Evolutionary conservation across 2,329 filamentous ascomycete genomes (phyloP).

Genomic region (Colletotrichum abscissum): DNA sequence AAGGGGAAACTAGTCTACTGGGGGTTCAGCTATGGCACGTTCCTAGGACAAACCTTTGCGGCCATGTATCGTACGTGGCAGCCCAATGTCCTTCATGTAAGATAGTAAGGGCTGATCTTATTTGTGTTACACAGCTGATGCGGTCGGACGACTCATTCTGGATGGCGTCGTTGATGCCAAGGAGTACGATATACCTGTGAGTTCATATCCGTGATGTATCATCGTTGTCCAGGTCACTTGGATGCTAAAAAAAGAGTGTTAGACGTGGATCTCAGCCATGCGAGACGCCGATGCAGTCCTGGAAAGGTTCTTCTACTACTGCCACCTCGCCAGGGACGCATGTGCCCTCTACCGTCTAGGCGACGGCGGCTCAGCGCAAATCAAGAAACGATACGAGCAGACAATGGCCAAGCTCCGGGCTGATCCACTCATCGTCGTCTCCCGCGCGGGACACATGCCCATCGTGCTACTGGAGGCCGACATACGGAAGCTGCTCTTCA

Average conservation of each 20-base stretch:
- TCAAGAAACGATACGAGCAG: constrained; percentile 45
- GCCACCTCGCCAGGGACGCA: constrained; percentile 53
- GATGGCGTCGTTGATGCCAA: constrained; percentile 44
- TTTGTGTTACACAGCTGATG: constrained; percentile 9
- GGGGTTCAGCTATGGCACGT: constrained; percentile 52
- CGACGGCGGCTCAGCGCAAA: constrained; percentile 38
- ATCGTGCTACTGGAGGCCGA: constrained; percentile 50
- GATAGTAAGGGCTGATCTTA: not conserved
- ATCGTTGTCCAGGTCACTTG: too few relatives aligned
- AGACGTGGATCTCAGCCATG: constrained; percentile 49
- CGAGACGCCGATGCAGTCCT: constrained; percentile 59
- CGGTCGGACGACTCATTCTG: constrained; percentile 46
- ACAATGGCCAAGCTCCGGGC: constrained; percentile 46
- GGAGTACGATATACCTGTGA: constrained; percentile 48
- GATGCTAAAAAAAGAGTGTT: not conserved
- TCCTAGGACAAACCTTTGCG: constrained; percentile 50
- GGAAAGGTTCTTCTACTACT: constrained; percentile 58
- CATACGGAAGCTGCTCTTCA: constrained; percentile 50
- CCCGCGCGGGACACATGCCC: constrained; percentile 43
- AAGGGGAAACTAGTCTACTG: constrained; percentile 45
- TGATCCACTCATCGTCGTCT: constrained; percentile 47
- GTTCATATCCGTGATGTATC: not conserved
- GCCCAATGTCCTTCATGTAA: not conserved
- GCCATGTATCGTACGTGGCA: constrained; percentile 47
- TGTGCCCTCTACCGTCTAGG: constrained; percentile 53